Evolutionary conservation across 306 rosid genomes (phyloP), one percentile per base, ranked within the genome.

Genomic region (Malus fusca): DNA sequence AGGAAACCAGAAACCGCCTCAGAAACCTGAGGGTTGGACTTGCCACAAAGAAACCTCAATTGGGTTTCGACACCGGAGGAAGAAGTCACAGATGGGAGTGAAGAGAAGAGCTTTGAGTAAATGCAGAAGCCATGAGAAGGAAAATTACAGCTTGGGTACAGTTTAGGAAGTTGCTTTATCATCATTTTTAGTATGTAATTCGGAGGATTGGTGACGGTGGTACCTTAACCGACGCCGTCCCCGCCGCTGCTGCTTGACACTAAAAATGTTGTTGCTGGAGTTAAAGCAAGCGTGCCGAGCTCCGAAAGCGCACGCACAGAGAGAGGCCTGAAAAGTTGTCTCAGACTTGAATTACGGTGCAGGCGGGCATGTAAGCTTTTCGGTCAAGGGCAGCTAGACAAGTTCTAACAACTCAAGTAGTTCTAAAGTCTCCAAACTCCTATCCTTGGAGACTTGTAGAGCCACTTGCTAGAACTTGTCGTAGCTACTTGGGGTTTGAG

Each of bases 1-100:
- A 84, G 69, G 72, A 94, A 94, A 37, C 81, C 83, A 6, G 92
- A 87, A 82, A 92, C 68, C 0, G 95, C 97, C 68, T 90, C 85
- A 0, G 81, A 62, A 61, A 79, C 81, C 8, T 78, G 84, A 42
- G 88, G 71, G 77, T 82, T 78, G 53, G 87, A 85, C 1, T 80
- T 86, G 42, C 65, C 66, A 69, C 77, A 87, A 8, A 85, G 84
- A 26, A 81, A 75, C 23, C 70, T 73, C 69, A 90, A 80, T 31
- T 83, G 92, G 81, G 82, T 66, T 48, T 87, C 88, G 35, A 86
- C 40, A 42, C 81, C 69, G 30, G 40, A 4, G 11, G 51, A 28
- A 6, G 87, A 86, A 68, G 82, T 2, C 30, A 73, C 23, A 25
- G 81, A 31, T 28, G 85, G 75, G 70, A 31, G 18, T 4, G 93